These are phyloP conservation scores for Haplographium delicatum DNA, from an alignment of 495 filamentous ascomycete species.

Conservation along the genomic window DNA sequence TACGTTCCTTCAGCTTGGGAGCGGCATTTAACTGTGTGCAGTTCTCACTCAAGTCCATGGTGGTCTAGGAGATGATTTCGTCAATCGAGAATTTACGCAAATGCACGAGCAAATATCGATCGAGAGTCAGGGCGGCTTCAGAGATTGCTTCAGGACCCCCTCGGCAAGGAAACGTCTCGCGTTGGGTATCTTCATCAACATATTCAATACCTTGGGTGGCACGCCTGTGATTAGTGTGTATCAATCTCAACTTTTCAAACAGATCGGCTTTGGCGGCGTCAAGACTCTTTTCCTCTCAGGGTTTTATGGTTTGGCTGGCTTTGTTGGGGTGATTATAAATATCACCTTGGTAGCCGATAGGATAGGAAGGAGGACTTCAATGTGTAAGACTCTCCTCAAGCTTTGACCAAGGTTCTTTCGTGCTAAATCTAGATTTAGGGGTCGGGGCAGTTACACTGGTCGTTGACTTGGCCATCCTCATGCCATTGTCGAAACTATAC, in stretches of 20 bases:
- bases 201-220: conserved; percentile 1
- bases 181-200: conserved; percentile 6
- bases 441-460: conserved; percentile 5
- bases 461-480: conserved; percentile 12
- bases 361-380: conserved; percentile 9
- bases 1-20: too few species aligned
- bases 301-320: conserved; percentile 13
- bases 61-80: conserved; percentile 5
- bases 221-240: conserved; percentile 12
- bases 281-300: conserved; percentile 5
- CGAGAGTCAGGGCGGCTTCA: too few species aligned
- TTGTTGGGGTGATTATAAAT: conserved; percentile 11
- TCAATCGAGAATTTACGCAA: too few species aligned
- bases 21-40: too few species aligned
- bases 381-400: conserved; percentile 13
- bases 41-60: too few species aligned
- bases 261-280: conserved; percentile 2
- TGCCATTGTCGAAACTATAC: conserved; percentile 15
- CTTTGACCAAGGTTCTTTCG: too few species aligned
- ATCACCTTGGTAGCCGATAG: conserved; percentile 9
- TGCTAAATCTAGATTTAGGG: too few species aligned
- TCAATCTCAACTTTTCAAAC: conserved; percentile 9
- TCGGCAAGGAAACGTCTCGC: conserved; percentile 8
- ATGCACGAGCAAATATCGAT: too few species aligned
- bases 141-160: too few species aligned